Percentiles rank a stretch among this genome's conserved stretches.
Evolutionary conservation across 352 stramenopile genomes (phyloP).

Genomic region (Phytophthora chlamydospora): DNA sequence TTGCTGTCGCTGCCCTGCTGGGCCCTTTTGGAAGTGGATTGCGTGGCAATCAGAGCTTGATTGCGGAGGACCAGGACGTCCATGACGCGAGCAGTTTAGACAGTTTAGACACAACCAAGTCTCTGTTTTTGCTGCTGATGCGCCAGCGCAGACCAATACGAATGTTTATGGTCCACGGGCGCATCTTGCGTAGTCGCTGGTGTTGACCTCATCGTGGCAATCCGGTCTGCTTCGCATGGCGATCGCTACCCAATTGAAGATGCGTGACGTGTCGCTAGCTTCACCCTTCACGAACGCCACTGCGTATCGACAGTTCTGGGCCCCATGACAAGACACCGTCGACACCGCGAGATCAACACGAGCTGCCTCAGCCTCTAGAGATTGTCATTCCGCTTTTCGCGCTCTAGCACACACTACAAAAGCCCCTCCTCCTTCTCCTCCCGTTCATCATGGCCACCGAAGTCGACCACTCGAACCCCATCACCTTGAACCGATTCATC

Average conservation of each 20-base stretch:
- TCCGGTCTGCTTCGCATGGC: constrained; percentile 2
- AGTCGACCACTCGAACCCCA: constrained; percentile 79
- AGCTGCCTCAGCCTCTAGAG: background rate
- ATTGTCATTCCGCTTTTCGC: constrained; percentile 28
- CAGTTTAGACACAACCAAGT: too few relatives aligned
- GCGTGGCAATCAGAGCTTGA: background rate
- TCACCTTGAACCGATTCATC: constrained; percentile 95
- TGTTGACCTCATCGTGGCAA: constrained; percentile 37
- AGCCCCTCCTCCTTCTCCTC: constrained; percentile 1
- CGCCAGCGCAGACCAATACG: background rate
- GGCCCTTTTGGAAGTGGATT: background rate
- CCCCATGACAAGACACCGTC: constrained; percentile 16
- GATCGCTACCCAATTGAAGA: constrained; percentile 10
- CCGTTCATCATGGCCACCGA: constrained; percentile 28
- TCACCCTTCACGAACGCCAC: constrained; percentile 16
- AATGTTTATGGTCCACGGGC: constrained; percentile 26
- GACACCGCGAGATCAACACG: constrained; percentile 1
- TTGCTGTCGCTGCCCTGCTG: background rate
- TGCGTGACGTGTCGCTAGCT: constrained; percentile 3
- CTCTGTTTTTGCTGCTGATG: background rate
- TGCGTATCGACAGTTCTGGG: constrained; percentile 1
- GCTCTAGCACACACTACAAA: constrained; percentile 16
- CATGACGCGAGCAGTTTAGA: background rate
- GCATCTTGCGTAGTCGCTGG: constrained; percentile 3
- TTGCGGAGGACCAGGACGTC: constrained; percentile 3